Evolutionary conservation across 306 rosid genomes (phyloP).

Genomic region (Hippophae tibetana): DNA sequence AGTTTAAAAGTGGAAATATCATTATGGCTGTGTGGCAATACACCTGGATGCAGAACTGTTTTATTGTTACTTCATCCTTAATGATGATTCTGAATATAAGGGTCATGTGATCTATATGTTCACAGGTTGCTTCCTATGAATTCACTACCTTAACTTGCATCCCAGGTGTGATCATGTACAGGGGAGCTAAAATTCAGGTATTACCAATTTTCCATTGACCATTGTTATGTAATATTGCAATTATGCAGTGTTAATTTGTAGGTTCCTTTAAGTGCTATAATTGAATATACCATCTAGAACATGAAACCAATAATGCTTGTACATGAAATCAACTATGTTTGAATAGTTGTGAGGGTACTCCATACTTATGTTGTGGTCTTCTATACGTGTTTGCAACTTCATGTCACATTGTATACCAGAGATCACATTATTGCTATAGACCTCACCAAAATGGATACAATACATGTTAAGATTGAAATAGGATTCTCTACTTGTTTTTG

Average conservation of each 20-base stretch:
- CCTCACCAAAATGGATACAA: no score
- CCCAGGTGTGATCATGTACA: conserved; percentile 84
- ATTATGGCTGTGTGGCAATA: no score
- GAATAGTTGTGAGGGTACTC: neutral
- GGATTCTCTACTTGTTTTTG: no score
- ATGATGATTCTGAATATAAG: conserved; percentile 9
- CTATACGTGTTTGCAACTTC: neutral
- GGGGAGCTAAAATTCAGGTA: conserved; percentile 98
- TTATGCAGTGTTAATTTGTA: neutral
- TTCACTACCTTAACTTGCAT: conserved; percentile 96
- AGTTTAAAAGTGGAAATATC: no score
- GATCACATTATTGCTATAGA: no score
- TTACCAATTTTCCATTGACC: neutral
- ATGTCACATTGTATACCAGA: no score
- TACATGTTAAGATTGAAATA: no score
- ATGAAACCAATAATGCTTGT: conserved; percentile 1
- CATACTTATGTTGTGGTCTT: neutral
- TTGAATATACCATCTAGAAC: neutral
- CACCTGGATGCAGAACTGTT: no score
- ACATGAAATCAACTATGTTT: neutral
- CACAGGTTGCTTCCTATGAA: conserved; percentile 96
- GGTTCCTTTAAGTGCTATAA: neutral
- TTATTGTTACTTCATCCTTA: no score
- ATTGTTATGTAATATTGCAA: neutral
- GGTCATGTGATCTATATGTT: conserved; percentile 17